Evolutionary conservation across 2,329 filamentous ascomycete species (phyloP).

Genomic region (Penicillium italicum): DNA sequence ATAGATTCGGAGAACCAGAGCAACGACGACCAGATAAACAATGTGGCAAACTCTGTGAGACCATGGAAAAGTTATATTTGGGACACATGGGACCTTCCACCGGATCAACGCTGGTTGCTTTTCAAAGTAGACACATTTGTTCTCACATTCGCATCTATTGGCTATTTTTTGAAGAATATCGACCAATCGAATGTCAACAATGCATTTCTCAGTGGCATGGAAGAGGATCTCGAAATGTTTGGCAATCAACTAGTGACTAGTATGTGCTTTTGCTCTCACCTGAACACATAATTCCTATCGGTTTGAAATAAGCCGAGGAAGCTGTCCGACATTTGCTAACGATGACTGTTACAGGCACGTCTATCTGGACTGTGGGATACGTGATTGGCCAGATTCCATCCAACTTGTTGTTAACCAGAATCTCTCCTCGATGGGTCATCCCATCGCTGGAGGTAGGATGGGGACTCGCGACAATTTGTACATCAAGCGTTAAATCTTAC

Average conservation of each 20-base stretch:
- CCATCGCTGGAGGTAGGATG: constrained; percentile 36
- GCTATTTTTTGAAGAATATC: constrained; percentile 34
- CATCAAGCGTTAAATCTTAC: constrained; percentile 24
- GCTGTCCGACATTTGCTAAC: background rate
- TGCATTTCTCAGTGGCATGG: constrained; percentile 40
- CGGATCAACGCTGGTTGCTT: constrained; percentile 25
- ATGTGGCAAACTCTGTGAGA: constrained; percentile 1
- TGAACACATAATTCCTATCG: background rate
- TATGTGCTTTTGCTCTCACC: background rate
- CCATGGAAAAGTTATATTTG: constrained; percentile 25
- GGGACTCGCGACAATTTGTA: constrained; percentile 24
- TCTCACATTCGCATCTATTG: constrained; percentile 28
- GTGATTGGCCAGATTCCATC: constrained; percentile 45
- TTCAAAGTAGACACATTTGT: constrained; percentile 32
- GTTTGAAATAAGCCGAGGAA: no score
- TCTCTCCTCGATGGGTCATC: constrained; percentile 46
- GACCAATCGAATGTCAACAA: constrained; percentile 45
- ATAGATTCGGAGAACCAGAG: constrained; percentile 1
- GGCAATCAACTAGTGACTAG: constrained; percentile 38
- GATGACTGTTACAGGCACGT: constrained; percentile 17
- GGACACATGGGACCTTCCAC: constrained; percentile 23
- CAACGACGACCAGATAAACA: background rate
- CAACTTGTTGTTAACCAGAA: constrained; percentile 46
- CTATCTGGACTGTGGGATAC: constrained; percentile 46
- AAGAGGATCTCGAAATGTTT: constrained; percentile 36